These are phyloP conservation scores for Chalciporus piperatus DNA, from an alignment of 768 basidiomycete genomes.

Conservation along the genomic window DNA sequence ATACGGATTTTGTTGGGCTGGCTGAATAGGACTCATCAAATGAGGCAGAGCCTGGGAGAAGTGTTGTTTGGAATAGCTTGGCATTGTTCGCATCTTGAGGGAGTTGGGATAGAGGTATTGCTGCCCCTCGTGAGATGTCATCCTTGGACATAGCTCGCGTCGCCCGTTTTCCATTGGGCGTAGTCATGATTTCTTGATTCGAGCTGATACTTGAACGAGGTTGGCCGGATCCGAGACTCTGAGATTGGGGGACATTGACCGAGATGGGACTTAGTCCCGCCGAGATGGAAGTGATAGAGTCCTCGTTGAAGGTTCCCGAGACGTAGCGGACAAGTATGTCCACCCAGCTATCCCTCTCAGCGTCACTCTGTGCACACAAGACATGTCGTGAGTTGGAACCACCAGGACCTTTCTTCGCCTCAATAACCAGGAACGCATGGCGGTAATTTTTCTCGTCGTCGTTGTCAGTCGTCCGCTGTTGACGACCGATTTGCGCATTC, in stretches of 20 bases:
- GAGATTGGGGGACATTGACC: constrained; percentile 24
- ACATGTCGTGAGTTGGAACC: constrained; percentile 82
- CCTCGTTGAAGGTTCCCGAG: constrained; percentile 76
- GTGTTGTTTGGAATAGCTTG: constrained; percentile 55
- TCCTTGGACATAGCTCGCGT: constrained; percentile 53
- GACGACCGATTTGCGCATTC: constrained; percentile 95
- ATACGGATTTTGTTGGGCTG: constrained; percentile 56
- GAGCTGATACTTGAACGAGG: constrained; percentile 60
- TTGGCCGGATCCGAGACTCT: constrained; percentile 34
- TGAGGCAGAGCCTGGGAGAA: constrained; percentile 23
- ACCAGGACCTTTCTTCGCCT: constrained; percentile 71
- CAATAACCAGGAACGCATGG: constrained; percentile 97
- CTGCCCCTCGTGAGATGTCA: constrained; percentile 53
- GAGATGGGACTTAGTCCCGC: constrained; percentile 32
- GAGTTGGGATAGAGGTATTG: constrained; percentile 57
- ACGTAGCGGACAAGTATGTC: constrained; percentile 89
- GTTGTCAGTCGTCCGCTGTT: constrained; percentile 61
- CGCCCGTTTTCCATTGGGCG: constrained; percentile 31
- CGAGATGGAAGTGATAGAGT: constrained; percentile 45
- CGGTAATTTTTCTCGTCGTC: constrained; percentile 93
- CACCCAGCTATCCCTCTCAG: constrained; percentile 93
- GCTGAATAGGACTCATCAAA: constrained; percentile 36
- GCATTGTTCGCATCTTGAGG: constrained; percentile 52
- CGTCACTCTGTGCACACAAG: constrained; percentile 93
- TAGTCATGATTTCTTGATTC: constrained; percentile 26